Conservation (phyloP, 352 stramenopile genomes). For the Globisporangium orthogonon region DNA sequence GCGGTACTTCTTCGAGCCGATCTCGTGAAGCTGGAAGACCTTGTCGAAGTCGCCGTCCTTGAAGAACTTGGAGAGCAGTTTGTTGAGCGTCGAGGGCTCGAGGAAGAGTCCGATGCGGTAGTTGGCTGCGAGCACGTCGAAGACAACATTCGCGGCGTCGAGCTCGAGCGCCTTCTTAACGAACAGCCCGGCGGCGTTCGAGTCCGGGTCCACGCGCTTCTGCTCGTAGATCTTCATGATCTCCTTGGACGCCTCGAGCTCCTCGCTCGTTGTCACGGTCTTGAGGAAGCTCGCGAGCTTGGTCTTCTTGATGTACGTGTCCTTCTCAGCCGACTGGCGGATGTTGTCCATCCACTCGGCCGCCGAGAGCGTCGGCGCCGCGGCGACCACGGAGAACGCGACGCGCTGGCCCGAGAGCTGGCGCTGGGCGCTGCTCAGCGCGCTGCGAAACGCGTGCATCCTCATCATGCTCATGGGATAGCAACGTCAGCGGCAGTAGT, state of each 20-base stretch:
- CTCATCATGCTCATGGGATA: conserved; percentile 13
- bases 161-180: conserved; percentile 83
- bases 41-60: conserved; percentile 75
- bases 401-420: conserved; percentile 32
- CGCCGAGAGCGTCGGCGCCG: conserved; percentile 41
- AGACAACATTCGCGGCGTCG: conserved; percentile 56
- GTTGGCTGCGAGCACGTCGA: conserved; percentile 76
- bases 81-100: conserved; percentile 76
- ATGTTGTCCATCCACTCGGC: conserved; percentile 84
- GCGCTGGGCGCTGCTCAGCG: conserved; percentile 44
- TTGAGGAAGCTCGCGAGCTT: conserved; percentile 83
- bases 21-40: conserved; percentile 72
- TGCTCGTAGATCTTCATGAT: conserved; percentile 88
- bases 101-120: conserved; percentile 82
- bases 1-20: conserved; percentile 70
- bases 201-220: conserved; percentile 76
- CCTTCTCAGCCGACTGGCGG: conserved; percentile 55
- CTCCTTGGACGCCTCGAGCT: conserved; percentile 74
- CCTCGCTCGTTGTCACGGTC: conserved; percentile 71
- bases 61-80: conserved; percentile 78
- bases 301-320: conserved; percentile 76
- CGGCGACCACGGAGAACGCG: conserved; percentile 25
- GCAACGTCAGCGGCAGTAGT: too few relatives aligned
- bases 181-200: conserved; percentile 67
- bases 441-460: conserved; percentile 69